phyloP scores from a whole-genome alignment of 768 basidiomycete genomes.

The Podaxis sp. region DNA sequence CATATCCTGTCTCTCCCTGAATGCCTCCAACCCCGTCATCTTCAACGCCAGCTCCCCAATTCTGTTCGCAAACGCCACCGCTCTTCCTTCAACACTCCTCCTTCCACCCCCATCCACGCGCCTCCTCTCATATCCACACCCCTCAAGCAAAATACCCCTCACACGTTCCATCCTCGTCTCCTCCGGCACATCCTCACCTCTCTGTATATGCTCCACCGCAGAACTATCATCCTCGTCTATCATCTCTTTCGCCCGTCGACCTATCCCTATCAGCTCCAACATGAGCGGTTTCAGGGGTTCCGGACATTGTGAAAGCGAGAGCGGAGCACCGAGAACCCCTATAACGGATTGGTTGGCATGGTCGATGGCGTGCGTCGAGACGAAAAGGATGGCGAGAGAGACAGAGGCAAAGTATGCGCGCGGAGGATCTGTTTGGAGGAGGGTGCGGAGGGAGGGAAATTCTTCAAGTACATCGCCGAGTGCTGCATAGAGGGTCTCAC shows the following conservation, averaged over 20 bases:
- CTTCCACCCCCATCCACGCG: slow-evolving; percentile 32
- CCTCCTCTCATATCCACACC: slow-evolving; percentile 42
- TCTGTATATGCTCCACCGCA: slow-evolving; percentile 44
- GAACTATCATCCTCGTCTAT: slow-evolving; percentile 52
- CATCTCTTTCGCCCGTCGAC: slow-evolving; percentile 46
- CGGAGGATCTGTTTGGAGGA: slow-evolving; percentile 62
- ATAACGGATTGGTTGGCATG: slow-evolving; percentile 46
- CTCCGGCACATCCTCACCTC: slow-evolving; percentile 33
- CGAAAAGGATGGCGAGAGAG: slow-evolving; percentile 67
- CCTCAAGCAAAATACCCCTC: slow-evolving; percentile 54
- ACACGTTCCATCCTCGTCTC: slow-evolving; percentile 62
- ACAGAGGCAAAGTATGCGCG: slow-evolving; percentile 82
- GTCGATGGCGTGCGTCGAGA: slow-evolving; percentile 52
- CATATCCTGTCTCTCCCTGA: slow-evolving; percentile 66
- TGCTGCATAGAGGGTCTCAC: slow-evolving; percentile 84
- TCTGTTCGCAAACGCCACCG: slow-evolving; percentile 73
- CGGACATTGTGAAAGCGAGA: slow-evolving; percentile 66
- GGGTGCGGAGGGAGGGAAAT: slow-evolving; percentile 49
- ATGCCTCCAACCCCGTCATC: slow-evolving; percentile 70
- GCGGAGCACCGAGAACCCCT: slow-evolving; percentile 55
- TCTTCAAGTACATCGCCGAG: slow-evolving; percentile 68
- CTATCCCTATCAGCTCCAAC: slow-evolving; percentile 58
- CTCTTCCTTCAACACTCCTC: slow-evolving; percentile 60
- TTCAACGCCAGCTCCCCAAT: slow-evolving; percentile 73
- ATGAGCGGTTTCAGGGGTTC: slow-evolving; percentile 66